Evolutionary conservation across 495 filamentous ascomycete genomes (phyloP), one percentile per base, ranked within the genome.

Genomic region (Penicillium subrubescens): DNA sequence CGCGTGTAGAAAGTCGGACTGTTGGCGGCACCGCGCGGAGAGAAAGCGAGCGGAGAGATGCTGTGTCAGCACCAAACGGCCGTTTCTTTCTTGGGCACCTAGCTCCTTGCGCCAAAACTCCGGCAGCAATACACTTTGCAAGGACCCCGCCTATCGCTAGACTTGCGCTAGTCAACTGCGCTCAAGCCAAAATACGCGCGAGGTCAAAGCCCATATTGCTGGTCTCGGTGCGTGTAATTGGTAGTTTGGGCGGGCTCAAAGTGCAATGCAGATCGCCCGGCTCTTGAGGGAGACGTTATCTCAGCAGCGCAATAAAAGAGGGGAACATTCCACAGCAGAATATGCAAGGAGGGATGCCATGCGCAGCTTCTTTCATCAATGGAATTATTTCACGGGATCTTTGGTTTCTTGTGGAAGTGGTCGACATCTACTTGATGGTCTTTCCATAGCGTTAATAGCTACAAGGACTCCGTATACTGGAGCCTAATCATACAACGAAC

Each of bases 41-140:
- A 33, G 31, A 33, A 33, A 34, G 34, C 31, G 50, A 66, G 68
- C 66, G 66, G 71, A 71, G 66, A 67, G 48, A 52, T 73, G 66
- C 63, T 71, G 66, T 68, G 69, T 73, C 71, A 73, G 71, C 71
- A 70, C 33, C 34, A 34, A 60, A 61, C 35, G 48, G 31, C 43
- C 43, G 5, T 21, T 41, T 17, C 5, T 11, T 41, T 3, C 5
- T 41, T 27, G 4, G 25, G 25, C 4, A 31, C 15, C 25, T 37
- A 25, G 25, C 67, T 63, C 62, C 56, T 63, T 63, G 46, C 67
- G 55, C 59, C 35, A 51, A 51, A 41, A 19, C 59, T 48, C 31
- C 31, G 31, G 39, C 19, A 15, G 7, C 14, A 31, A 52, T 8
- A 31, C 12, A 52, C 3, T 31, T 31, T 12, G 48, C 25, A 27